Conservation (phyloP, 2,329 filamentous ascomycete genomes). For the Talaromyces sp. region DNA sequence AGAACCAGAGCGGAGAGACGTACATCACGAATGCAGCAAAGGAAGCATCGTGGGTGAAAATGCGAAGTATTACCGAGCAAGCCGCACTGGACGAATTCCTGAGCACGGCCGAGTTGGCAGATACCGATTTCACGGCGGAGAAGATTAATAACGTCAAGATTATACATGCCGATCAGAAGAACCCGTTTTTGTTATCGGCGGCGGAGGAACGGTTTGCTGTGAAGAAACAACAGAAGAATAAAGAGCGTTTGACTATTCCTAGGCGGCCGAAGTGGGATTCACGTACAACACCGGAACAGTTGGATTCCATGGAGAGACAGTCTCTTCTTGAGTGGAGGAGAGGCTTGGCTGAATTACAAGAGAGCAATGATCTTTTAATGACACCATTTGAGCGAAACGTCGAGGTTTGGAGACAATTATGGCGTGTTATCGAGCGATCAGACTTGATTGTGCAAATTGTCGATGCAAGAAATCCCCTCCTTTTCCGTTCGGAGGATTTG, state of each 20-base stretch:
- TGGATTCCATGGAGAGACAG: constrained; percentile 76
- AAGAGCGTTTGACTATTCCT: constrained; percentile 76
- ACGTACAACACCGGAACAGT: constrained; percentile 74
- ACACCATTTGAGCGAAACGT: constrained; percentile 96
- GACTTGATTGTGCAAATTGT: constrained; percentile 98
- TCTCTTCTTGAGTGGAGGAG: constrained; percentile 83
- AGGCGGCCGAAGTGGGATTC: constrained; percentile 85
- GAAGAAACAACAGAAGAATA: constrained; percentile 80
- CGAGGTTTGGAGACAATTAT: constrained; percentile 96
- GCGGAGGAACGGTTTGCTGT: constrained; percentile 75
- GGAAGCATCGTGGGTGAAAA: constrained; percentile 96
- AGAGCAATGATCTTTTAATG: constrained; percentile 92
- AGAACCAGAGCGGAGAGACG: constrained; percentile 72
- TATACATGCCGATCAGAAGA: constrained; percentile 93
- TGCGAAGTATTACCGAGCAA: constrained; percentile 98
- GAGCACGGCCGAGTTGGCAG: constrained; percentile 91
- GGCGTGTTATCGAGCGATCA: constrained; percentile 95
- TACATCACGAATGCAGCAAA: constrained; percentile 89
- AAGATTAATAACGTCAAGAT: constrained; percentile 99
- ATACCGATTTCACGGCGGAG: constrained; percentile 96
- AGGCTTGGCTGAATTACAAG: constrained; percentile 85
- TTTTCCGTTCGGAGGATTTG: constrained; percentile 91
- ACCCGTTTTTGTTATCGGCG: constrained; percentile 84
- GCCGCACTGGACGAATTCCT: constrained; percentile 95
- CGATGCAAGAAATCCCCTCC: constrained; percentile 87